Evolutionary conservation across 1,284 basidiomycete species (phyloP).

Genomic region (Moesziomyces parantarcticus): DNA sequence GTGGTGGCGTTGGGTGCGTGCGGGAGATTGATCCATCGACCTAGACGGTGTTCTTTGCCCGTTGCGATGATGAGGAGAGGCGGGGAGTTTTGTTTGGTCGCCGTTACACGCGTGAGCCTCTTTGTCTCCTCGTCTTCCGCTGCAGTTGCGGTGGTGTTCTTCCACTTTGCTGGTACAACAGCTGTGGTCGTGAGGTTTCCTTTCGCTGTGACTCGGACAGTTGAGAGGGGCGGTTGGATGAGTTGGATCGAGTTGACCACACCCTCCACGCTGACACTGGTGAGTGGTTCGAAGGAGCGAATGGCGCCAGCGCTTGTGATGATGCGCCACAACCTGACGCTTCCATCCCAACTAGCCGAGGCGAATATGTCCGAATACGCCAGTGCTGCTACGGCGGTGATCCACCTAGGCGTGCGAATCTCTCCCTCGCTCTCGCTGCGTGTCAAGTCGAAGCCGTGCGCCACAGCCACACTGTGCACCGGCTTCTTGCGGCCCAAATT

Average conservation of each 20-base stretch:
- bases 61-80: constrained; percentile 80
- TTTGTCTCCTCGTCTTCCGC: not conserved
- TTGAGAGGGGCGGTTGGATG: constrained; percentile 72
- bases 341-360: constrained; percentile 91
- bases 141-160: not conserved
- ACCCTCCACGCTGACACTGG: constrained; percentile 76
- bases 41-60: constrained; percentile 87
- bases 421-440: constrained; percentile 79
- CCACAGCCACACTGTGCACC: constrained; percentile 82
- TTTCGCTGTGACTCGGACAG: not conserved
- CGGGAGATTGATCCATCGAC: constrained; percentile 84
- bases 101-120: constrained; percentile 10
- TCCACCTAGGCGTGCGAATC: constrained; percentile 84
- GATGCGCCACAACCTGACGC: constrained; percentile 86
- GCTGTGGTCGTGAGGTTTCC: not conserved
- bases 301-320: constrained; percentile 72
- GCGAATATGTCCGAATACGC: constrained; percentile 91
- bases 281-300: constrained; percentile 78
- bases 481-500: constrained; percentile 95
- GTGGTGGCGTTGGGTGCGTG: constrained; percentile 80
- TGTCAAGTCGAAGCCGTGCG: constrained; percentile 81
- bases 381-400: constrained; percentile 83
- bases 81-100: constrained; percentile 45
- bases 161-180: constrained; percentile 24
- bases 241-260: constrained; percentile 91